phyloP scores from a whole-genome alignment of 768 basidiomycete genomes.

The Lactarius akahatsu region DNA sequence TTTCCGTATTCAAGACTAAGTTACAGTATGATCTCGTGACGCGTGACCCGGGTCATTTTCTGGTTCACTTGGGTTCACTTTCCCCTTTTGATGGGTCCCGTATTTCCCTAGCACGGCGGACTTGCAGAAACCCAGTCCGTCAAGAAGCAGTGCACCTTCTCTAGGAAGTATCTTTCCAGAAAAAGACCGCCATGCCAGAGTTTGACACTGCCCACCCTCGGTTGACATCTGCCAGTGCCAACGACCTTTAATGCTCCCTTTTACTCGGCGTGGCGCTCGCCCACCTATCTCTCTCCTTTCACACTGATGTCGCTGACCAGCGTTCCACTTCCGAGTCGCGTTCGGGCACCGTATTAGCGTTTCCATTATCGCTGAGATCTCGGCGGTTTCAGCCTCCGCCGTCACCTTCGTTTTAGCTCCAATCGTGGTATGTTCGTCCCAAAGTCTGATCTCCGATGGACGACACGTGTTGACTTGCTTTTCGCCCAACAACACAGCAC shows the following conservation, averaged over 20 bases:
- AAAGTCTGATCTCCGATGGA: neutral
- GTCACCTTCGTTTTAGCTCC: slow-evolving; percentile 28
- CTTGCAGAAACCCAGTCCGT: too few relatives aligned
- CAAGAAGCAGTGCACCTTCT: too few relatives aligned
- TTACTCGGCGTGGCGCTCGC: neutral
- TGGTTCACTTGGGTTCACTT: too few relatives aligned
- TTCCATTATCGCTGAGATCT: slow-evolving; percentile 32
- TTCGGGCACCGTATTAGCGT: slow-evolving; percentile 32
- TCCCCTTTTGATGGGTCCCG: too few relatives aligned
- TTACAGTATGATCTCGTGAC: too few relatives aligned
- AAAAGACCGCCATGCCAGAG: too few relatives aligned
- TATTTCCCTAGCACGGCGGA: too few relatives aligned
- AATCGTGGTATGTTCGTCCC: slow-evolving; percentile 28
- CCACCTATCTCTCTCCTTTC: neutral
- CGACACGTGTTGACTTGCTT: neutral
- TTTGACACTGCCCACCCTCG: too few relatives aligned
- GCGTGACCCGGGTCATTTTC: too few relatives aligned
- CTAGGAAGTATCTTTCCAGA: too few relatives aligned
- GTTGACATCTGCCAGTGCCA: too few relatives aligned
- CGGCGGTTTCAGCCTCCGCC: slow-evolving; percentile 31
- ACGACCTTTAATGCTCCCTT: neutral
- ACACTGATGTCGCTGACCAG: neutral
- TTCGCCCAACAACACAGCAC: slow-evolving; percentile 21
- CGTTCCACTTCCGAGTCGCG: slow-evolving; percentile 8
- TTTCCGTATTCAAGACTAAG: too few relatives aligned